Evolutionary conservation across 2,329 filamentous ascomycete species (phyloP), one percentile per base, ranked within the genome.

Genomic region (Colletotrichum eleusines): DNA sequence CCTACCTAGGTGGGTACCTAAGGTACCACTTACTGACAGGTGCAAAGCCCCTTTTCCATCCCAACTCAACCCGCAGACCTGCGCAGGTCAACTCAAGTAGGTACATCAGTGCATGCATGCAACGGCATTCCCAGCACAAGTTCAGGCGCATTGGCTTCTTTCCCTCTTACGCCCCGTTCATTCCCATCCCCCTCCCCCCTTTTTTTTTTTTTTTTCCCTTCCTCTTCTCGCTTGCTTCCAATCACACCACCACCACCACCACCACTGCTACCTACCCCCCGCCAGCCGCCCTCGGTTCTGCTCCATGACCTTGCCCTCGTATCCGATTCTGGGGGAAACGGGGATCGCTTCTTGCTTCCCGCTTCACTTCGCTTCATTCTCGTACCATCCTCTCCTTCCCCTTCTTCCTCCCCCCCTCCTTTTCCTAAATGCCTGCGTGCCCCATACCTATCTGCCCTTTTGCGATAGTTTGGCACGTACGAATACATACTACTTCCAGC

Each of bases 241-340:
- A 35, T 20, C 28, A 54, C 28, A 54, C 18, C 12, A 35, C 26
- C 7, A 16, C 28, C 4, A n/a, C 50, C 18, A 18, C 50, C 12
- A 51, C 51, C 50, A 2, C 50, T 28, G 5, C 8, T 20, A 14
- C 12, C 12, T 31, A 18, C 18, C 31, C 57, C 51, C 67, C 23
- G 23, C 55, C 54, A 44, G 54, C 23, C 33, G 48, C 46, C 35
- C 33, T 50, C 8, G 58, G 44, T 35, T 38, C 58, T 63, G 59
- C 35, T 68, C 57, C 58, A 63, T 63, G 38, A 67, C 58, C 64
- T n/a, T 40, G 48, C 14, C 46, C 69, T 71, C 69, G 64, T 69
- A 71, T 71, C 64, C 69, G 38, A 71, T 68, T 71, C 69, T 71
- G 68, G 68, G 64, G 64, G 69, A 69, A 59, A 69, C 58, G 48